Evolutionary conservation across 371 early-diverging fungal genomes (phyloP), one percentile per base, ranked within the genome.

Genomic region (Mortierella sp.): DNA sequence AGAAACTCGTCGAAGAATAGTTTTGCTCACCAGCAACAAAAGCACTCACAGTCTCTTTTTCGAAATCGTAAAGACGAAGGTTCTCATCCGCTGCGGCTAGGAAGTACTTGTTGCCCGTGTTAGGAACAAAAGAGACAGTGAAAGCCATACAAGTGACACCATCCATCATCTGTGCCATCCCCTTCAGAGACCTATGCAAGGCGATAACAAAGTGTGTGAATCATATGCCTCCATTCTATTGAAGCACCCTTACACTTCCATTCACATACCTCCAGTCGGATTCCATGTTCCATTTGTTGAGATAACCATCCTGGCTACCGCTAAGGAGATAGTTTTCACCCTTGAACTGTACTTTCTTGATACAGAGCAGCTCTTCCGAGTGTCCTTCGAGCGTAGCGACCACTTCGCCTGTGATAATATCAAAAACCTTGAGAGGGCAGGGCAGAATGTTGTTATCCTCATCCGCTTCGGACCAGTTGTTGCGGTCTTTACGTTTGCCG

Each of bases 81-180:
- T 91, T 88, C 63, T 91, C 94, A 67, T 96, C 97, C 34, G 92
- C 91, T 2, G 97, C 92, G 2, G 93, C 95, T 31, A 94, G 60
- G 78, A 96, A 95, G 81, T 91, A 95, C 57, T 89, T 90, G 81
- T 96, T 96, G 37, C 95, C 97, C 0, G 93, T 91, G 63, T 94
- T 87, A 2, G 97, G 96, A n/a, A 95, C 79, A 79, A 96, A 96
- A 1, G 95, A 91, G 3, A 94, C 90, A 0, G 91, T 94, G 80
- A 96, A 96, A 7, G 94, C 96, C 95, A 96, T 96, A 79, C 95
- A 96, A 0, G 95, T 95, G 14, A 90, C 81, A 14, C 91, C 92
- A 50, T 96, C 96, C 27, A 80, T 80, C 86, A 96, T 89, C 49
- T 81, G 81, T 5, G 78, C 88, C 37, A 84, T 76, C 9, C 82